Conservation (phyloP, 495 filamentous ascomycete species). For the Penicillium longicatenatum region DNA sequence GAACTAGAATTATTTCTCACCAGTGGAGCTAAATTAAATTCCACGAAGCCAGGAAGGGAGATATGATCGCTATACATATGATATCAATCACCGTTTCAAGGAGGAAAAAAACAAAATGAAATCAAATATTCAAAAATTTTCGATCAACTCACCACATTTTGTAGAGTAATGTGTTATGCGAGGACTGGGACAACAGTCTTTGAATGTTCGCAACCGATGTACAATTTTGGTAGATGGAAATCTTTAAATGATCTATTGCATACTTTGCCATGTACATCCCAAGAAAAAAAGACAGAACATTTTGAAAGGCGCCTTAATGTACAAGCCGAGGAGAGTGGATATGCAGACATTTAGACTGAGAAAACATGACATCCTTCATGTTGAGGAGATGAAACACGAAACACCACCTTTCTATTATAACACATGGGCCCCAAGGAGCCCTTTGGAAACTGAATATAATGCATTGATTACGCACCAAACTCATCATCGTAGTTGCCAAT, state of each 20-base stretch:
- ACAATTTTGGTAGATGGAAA: background rate
- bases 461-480: slow-evolving; percentile 27
- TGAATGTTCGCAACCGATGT: background rate
- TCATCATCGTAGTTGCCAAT: slow-evolving; percentile 43
- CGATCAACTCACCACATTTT: background rate
- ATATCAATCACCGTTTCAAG: background rate
- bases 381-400: slow-evolving; percentile 15
- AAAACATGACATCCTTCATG: slow-evolving; percentile 14
- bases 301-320: slow-evolving; percentile 33
- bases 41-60: too few species aligned
- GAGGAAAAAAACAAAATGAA: background rate
- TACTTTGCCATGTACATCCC: slow-evolving; percentile 20
- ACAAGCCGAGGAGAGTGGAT: slow-evolving; percentile 32
- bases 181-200: background rate
- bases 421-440: background rate
- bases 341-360: slow-evolving; percentile 22
- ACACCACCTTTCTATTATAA: slow-evolving; percentile 23
- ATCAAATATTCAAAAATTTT: background rate
- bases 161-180: background rate
- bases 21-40: background rate
- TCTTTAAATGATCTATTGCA: background rate
- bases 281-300: slow-evolving; percentile 9
- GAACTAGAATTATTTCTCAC: slow-evolving; percentile 19
- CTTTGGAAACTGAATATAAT: background rate
- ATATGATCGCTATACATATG: background rate